Evolutionary conservation across 1,139 yeast genomes (phyloP).

Genomic region (Ogataea hybrid): DNA sequence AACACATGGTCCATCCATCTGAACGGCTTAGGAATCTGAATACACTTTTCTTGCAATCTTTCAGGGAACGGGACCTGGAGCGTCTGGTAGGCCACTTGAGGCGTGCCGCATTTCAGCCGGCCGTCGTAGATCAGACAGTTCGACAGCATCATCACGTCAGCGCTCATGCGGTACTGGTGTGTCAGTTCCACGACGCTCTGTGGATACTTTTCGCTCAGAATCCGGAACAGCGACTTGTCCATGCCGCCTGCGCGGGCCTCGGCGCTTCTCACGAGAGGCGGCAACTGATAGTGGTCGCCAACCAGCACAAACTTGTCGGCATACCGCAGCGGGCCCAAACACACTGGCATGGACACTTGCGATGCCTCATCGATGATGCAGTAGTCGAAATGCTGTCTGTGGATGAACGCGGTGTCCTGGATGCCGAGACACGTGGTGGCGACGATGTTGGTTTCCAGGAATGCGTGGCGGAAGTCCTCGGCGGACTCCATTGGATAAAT

Average conservation of each 20-base stretch:
- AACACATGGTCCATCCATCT: constrained; percentile 48
- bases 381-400: too few species aligned
- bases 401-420: too few species aligned
- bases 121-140: constrained; percentile 78
- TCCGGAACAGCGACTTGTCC: constrained; percentile 74
- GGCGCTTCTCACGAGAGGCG: constrained; percentile 61
- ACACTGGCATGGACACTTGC: too few species aligned
- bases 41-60: constrained; percentile 19
- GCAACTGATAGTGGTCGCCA: too few species aligned
- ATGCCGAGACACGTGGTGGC: constrained; percentile 89
- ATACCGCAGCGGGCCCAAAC: too few species aligned
- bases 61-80: constrained; percentile 46
- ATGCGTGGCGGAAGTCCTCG: constrained; percentile 44
- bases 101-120: constrained; percentile 71
- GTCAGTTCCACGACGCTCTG: constrained; percentile 69
- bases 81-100: constrained; percentile 55
- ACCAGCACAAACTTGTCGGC: too few species aligned
- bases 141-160: constrained; percentile 80
- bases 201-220: constrained; percentile 70
- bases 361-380: too few species aligned
- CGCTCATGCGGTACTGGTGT: constrained; percentile 89
- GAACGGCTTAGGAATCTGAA: constrained; percentile 16
- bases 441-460: constrained; percentile 65
- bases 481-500: constrained; percentile 40
- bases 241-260: constrained; percentile 60